These are phyloP conservation scores for Pterocarpus macrocarpus DNA, from an alignment of 306 rosid species.

Conservation along the genomic window DNA sequence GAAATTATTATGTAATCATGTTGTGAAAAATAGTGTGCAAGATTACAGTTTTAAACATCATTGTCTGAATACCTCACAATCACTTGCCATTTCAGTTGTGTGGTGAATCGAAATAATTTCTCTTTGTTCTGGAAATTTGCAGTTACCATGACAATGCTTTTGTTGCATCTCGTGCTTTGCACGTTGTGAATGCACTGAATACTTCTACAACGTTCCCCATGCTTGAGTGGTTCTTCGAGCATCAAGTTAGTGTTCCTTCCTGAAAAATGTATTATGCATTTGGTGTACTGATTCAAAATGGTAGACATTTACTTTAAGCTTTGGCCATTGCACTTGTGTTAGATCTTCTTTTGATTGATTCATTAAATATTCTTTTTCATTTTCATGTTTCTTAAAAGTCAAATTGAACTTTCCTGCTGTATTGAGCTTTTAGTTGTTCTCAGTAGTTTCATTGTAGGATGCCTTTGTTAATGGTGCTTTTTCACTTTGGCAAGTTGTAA, in stretches of 20 bases:
- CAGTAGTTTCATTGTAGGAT: no score
- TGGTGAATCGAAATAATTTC: neutral
- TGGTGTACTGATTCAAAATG: neutral
- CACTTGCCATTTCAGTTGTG: neutral
- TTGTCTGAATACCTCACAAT: neutral
- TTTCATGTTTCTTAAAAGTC: no score
- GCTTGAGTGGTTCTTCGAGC: constrained; percentile 82
- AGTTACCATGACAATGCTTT: constrained; percentile 94
- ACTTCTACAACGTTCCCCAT: constrained; percentile 71
- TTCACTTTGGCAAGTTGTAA: no score
- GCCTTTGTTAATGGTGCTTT: no score
- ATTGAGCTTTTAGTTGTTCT: no score
- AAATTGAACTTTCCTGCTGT: no score
- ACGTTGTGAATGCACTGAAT: constrained; percentile 68
- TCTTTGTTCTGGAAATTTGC: constrained; percentile 45
- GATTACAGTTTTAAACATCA: neutral
- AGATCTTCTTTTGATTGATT: neutral
- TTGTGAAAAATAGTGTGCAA: no score
- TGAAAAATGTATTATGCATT: no score
- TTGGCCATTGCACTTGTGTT: neutral
- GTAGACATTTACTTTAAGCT: neutral
- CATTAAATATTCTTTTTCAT: no score
- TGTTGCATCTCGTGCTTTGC: constrained; percentile 85
- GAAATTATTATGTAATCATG: no score
- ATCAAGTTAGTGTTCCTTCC: constrained; percentile 67